Evolutionary conservation across 768 basidiomycete species (phyloP).

Genomic region (Rhizopogon vesiculosus): DNA sequence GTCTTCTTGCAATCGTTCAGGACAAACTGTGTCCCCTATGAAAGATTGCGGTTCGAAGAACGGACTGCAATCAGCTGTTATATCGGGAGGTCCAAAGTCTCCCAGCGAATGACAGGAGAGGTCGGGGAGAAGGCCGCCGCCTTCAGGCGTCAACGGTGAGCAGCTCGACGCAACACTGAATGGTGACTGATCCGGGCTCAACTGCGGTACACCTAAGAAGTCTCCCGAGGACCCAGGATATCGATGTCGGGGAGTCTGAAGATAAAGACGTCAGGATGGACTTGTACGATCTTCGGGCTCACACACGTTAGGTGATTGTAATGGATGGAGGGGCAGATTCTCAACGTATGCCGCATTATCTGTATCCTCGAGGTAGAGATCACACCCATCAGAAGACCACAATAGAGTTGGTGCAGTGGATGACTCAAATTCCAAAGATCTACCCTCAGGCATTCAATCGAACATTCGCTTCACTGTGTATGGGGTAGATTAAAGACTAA

Average conservation of each 20-base stretch:
- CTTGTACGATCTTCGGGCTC: background rate
- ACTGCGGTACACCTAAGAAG: conserved; percentile 1
- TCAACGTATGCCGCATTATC: background rate
- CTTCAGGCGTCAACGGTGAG: conserved; percentile 14
- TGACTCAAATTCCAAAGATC: background rate
- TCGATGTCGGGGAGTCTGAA: background rate
- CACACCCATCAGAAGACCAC: background rate
- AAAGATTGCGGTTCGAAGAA: background rate
- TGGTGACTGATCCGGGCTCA: conserved; percentile 23
- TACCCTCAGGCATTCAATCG: background rate
- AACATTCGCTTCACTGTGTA: background rate
- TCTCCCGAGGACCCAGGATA: background rate
- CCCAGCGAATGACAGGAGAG: background rate
- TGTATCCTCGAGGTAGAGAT: background rate
- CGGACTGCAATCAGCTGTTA: background rate
- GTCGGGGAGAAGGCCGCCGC: background rate
- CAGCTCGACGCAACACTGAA: conserved; percentile 18
- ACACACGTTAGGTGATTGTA: background rate
- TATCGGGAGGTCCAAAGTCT: background rate
- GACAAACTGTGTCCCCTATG: background rate
- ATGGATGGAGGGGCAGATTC: background rate
- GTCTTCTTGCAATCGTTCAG: conserved; percentile 12
- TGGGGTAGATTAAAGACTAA: background rate
- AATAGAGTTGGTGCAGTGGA: background rate
- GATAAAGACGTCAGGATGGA: background rate